phyloP scores from a whole-genome alignment of 257 asterid species.

The Petunia secreta region DNA sequence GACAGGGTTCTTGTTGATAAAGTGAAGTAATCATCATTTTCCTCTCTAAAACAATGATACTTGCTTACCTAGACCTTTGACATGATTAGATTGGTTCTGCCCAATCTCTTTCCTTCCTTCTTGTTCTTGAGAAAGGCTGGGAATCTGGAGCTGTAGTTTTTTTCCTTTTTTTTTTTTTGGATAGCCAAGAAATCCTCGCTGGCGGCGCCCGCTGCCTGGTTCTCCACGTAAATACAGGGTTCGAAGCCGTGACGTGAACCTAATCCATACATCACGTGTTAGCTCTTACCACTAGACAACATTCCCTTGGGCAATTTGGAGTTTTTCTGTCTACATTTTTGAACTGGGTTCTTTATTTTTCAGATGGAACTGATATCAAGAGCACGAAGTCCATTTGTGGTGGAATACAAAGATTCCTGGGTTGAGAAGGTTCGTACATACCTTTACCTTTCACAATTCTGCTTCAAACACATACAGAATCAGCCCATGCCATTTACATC shows the following conservation, averaged over 20 bases:
- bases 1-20: not conserved
- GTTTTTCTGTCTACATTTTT: not conserved
- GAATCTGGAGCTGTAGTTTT: constrained; percentile 1
- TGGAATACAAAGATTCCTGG: constrained; percentile 99
- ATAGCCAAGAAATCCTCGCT: no score
- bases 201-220: no score
- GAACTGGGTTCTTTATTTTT: constrained; percentile 31
- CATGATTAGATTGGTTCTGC: not conserved
- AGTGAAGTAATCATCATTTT: not conserved
- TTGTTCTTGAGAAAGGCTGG: constrained; percentile 2
- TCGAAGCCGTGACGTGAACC: no score
- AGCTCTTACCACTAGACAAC: no score
- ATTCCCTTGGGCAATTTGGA: no score
- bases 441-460: not conserved
- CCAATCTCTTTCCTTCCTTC: constrained; percentile 7
- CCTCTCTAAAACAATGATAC: not conserved
- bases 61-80: not conserved
- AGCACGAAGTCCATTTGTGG: constrained; percentile 78
- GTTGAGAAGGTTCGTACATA: constrained; percentile 82
- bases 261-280: no score
- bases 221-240: no score
- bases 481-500: not conserved
- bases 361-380: constrained; percentile 98
- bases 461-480: not conserved
- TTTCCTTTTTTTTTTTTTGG: no score